Evolutionary conservation across 495 filamentous ascomycete genomes (phyloP).

Genomic region (Jackrogersella minutella): DNA sequence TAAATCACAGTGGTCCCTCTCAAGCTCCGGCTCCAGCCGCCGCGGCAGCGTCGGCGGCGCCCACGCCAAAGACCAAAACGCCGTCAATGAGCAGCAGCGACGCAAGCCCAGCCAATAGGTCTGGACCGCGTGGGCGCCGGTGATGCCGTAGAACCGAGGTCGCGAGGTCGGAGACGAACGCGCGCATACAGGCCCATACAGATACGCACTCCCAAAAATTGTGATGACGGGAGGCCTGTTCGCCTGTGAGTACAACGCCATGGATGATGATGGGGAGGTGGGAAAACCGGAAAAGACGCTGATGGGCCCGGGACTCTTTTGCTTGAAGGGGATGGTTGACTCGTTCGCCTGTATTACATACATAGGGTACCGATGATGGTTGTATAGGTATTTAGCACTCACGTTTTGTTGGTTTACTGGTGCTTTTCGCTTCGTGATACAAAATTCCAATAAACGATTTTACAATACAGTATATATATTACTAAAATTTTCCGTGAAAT

Average conservation of each 20-base stretch:
- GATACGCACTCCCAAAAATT: no score
- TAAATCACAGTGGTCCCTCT: conserved; percentile 34
- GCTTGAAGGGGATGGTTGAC: conserved; percentile 9
- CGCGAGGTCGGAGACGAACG: background rate
- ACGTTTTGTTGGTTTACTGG: no score
- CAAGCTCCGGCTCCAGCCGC: conserved; percentile 31
- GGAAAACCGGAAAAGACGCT: background rate
- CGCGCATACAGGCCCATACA: background rate
- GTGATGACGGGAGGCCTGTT: no score
- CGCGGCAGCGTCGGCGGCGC: conserved; percentile 17
- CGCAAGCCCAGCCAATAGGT: conserved; percentile 37
- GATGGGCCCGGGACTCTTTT: conserved; percentile 10
- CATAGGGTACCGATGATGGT: conserved; percentile 12
- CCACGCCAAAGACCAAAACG: background rate
- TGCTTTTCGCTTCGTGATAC: no score
- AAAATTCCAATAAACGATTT: no score
- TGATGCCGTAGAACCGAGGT: conserved; percentile 18
- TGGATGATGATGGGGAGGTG: background rate
- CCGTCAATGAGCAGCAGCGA: conserved; percentile 5
- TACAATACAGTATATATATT: no score
- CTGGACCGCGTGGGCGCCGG: conserved; percentile 21
- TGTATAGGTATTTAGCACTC: no score
- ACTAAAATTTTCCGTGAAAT: no score
- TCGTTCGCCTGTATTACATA: conserved; percentile 27
- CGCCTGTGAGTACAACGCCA: no score